Conservation (phyloP, 202 grass and related monocot genomes). For the Zoysia matrella region DNA sequence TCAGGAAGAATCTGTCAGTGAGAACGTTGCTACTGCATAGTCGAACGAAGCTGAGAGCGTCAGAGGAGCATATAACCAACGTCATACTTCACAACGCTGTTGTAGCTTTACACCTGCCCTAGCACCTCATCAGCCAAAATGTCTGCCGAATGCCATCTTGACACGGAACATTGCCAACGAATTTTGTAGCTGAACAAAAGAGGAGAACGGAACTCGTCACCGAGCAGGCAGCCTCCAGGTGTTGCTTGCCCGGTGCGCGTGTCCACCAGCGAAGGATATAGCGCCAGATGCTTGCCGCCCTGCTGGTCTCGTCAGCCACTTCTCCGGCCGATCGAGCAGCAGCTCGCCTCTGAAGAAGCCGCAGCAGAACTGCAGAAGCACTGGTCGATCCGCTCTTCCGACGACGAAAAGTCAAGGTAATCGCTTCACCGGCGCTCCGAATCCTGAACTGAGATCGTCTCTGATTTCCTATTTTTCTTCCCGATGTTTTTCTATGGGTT, state of each 20-base stretch:
- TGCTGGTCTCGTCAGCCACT: neutral
- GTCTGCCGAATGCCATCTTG: neutral
- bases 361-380: neutral
- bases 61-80: neutral
- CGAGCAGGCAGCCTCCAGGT: neutral
- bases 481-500: neutral
- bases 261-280: neutral
- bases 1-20: neutral
- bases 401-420: neutral
- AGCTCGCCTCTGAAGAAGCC: neutral
- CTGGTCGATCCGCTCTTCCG: neutral
- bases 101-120: constrained; percentile 5
- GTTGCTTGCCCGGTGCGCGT: neutral
- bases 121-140: constrained; percentile 1
- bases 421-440: neutral
- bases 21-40: neutral
- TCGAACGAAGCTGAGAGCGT: neutral
- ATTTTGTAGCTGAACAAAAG: neutral
- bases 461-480: neutral
- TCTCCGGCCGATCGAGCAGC: neutral
- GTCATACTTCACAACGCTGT: neutral
- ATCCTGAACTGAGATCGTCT: neutral
- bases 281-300: neutral
- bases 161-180: constrained; percentile 15
- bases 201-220: neutral